Base-by-base conservation (phyloP, 805 yeast species). In the Ogataea populi-albae region DNA sequence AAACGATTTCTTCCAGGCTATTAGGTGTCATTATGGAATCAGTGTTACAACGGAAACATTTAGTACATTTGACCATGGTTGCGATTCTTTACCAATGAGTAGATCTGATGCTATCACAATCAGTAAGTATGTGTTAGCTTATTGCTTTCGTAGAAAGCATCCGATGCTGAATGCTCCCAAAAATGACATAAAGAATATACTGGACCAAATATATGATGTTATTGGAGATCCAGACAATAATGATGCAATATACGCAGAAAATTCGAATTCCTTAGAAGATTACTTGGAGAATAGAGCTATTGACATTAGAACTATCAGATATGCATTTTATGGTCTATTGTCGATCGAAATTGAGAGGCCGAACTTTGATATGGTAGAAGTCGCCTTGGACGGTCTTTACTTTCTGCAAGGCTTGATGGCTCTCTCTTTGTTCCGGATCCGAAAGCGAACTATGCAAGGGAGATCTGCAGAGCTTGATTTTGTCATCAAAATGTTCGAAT, bases 401-500 rank as follows among this genome's bases (percentile, higher is more conserved):
- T 83, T 72, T 49, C 52, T 82, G 32, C 80, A 83, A 50, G 95
- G 85, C 0, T 70, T 81, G 1, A 65, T 81, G 21, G 75, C 80
- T 16, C 67, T 87, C 40, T 73, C 84, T n/a, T 64, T 81, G 14
- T 88, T 79, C 63, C 80, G 68, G 40, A 65, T 75, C 8, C 66
- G 96, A 30, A 85, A 85, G 51, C 76, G 87, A 40, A 71, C 84
- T 2, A 77, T 81, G 68, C 94, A 87, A 45, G 85, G 89, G 8
- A 69, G 95, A 38, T 78, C 83, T 0, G 85, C 87, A 4, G 97
- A 88, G 51, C 57, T 91, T 23, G 93, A 85, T 38, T 71, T 75
- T 27, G 86, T 93, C 2, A 74, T 86, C 12, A 70, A 71, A 31
- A 73, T 80, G 57, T 68, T 88, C 40, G 71, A 69, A 32, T 64